A percentile compares a stretch with the other conserved stretches of the same genome.
phyloP scores from a whole-genome alignment of 148 eudicot genomes.

The Chenopodium quinoa region DNA sequence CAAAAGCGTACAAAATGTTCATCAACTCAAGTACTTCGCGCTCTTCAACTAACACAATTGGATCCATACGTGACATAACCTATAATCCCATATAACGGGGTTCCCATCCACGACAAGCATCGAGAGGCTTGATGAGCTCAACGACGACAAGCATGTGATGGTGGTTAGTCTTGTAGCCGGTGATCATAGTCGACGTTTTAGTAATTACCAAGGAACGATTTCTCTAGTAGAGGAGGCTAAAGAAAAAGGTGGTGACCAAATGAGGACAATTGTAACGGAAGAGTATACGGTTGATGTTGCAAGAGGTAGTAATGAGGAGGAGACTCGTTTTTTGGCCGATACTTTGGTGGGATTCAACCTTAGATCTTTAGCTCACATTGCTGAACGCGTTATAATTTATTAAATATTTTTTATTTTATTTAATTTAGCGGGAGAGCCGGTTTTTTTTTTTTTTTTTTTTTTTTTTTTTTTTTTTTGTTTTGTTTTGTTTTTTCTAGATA shows the following conservation, averaged over 20 bases:
- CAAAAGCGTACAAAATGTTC: slow-evolving; percentile 51
- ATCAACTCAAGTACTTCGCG: slow-evolving; percentile 20
- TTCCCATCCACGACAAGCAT: slow-evolving; percentile 40
- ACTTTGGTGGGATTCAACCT: slow-evolving; percentile 25
- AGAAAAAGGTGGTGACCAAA: no score
- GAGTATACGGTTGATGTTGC: slow-evolving; percentile 27
- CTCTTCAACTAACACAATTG: not conserved
- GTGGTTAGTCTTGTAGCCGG: slow-evolving; percentile 24
- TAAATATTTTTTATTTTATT: not conserved
- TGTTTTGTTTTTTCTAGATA: no score
- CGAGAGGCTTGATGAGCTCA: slow-evolving; percentile 44
- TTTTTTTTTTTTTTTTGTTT: no score
- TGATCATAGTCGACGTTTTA: slow-evolving; percentile 13
- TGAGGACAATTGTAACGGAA: slow-evolving; percentile 15
- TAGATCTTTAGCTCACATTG: slow-evolving; percentile 20
- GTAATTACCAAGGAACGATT: slow-evolving; percentile 19
- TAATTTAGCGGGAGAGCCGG: not conserved
- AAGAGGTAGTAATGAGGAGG: slow-evolving; percentile 20
- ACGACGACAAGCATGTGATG: slow-evolving; percentile 32
- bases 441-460: no score
- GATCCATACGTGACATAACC: slow-evolving; percentile 2
- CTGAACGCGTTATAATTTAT: not conserved
- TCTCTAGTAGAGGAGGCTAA: not conserved
- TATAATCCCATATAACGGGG: slow-evolving; percentile 27
- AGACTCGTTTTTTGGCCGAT: slow-evolving; percentile 22